Evolutionary conservation across 1,284 basidiomycete species (phyloP).

Genomic region (Coniferiporia sulphurascens): DNA sequence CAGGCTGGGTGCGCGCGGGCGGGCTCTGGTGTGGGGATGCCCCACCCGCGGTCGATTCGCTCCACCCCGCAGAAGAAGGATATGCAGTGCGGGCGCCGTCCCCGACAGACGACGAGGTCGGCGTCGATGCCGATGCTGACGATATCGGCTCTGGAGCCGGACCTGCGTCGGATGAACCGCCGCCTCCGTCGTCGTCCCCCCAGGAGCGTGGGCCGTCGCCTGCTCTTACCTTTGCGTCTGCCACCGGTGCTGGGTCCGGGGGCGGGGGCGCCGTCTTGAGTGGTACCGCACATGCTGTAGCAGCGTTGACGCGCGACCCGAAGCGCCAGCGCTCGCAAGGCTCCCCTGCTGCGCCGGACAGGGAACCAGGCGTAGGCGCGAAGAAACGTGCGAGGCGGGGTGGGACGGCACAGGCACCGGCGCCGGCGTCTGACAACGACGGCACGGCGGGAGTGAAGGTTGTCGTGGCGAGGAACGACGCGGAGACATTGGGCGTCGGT

Average conservation of each 20-base stretch:
- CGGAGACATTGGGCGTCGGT: slow-evolving; percentile 3
- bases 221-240: too few species aligned
- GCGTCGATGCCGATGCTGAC: too few species aligned
- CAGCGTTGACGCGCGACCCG: background rate
- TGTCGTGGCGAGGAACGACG: slow-evolving; percentile 23
- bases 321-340: slow-evolving; percentile 8
- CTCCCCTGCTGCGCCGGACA: background rate
- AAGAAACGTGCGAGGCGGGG: background rate
- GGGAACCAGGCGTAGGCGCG: background rate
- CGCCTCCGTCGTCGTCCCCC: too few species aligned
- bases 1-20: slow-evolving; percentile 60
- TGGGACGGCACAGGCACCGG: too few species aligned
- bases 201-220: too few species aligned
- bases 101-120: background rate
- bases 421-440: background rate
- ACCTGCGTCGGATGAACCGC: too few species aligned
- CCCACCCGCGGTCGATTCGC: background rate
- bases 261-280: too few species aligned
- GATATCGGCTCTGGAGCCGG: too few species aligned
- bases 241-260: too few species aligned
- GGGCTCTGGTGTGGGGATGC: slow-evolving; percentile 40
- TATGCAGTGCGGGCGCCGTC: background rate
- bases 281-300: background rate
- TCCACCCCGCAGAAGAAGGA: slow-evolving; percentile 6
- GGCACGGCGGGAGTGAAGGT: background rate